These are phyloP conservation scores for Dillenia turbinata DNA, from an alignment of 164 flowering plant genomes.

Conservation along the genomic window DNA sequence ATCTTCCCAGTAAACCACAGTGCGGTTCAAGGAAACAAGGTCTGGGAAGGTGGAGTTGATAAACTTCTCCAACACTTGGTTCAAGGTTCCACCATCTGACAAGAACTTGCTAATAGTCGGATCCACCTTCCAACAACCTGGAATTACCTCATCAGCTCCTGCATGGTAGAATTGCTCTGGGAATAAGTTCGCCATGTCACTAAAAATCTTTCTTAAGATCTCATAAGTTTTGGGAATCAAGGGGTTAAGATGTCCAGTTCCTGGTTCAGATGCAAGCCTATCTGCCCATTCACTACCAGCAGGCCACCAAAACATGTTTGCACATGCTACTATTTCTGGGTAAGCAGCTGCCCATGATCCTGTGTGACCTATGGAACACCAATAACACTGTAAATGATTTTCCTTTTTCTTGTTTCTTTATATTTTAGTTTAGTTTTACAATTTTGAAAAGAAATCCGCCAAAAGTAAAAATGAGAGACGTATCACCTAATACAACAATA, in stretches of 20 bases:
- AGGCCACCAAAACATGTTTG: constrained; percentile 88
- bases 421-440: no score
- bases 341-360: constrained; percentile 94
- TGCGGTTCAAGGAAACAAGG: constrained; percentile 58
- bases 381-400: background rate
- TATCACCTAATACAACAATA: no score
- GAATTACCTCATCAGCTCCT: constrained; percentile 79
- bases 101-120: constrained; percentile 46
- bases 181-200: constrained; percentile 50
- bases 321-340: constrained; percentile 88
- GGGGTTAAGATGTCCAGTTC: constrained; percentile 93
- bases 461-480: no score
- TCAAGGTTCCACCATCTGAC: constrained; percentile 52
- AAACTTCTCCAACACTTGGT: constrained; percentile 65
- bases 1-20: constrained; percentile 88
- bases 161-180: constrained; percentile 80
- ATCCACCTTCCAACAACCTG: constrained; percentile 85
- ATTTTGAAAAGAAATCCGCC: no score
- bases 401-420: no score
- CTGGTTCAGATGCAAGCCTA: constrained; percentile 80
- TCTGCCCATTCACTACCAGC: constrained; percentile 52
- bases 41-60: constrained; percentile 60
- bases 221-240: constrained; percentile 70
- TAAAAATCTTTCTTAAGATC: constrained; percentile 52
- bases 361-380: constrained; percentile 62